Conservation (phyloP, 1,284 basidiomycete genomes). For the Paramarasmius palmivorus region DNA sequence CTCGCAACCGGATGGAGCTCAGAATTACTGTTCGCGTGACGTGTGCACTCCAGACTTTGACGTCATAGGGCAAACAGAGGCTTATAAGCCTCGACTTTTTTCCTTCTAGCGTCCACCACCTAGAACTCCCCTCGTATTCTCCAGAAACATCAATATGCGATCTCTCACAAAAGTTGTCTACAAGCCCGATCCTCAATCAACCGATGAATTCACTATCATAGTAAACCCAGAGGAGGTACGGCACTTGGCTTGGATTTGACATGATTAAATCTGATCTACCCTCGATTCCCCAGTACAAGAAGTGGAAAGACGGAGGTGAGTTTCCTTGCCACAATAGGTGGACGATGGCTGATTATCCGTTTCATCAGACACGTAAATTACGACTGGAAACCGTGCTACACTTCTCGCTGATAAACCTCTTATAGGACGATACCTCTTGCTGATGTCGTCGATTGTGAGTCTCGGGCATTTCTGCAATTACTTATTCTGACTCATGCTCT, state of each 20-base stretch:
- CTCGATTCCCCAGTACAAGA: constrained; percentile 56
- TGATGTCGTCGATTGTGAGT: constrained; percentile 76
- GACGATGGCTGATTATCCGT: constrained; percentile 22
- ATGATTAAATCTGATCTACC: constrained; percentile 19
- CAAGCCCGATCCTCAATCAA: constrained; percentile 69
- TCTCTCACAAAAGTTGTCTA: constrained; percentile 72
- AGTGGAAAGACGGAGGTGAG: constrained; percentile 78
- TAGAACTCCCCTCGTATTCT: constrained; percentile 4
- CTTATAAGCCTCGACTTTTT: constrained; percentile 27
- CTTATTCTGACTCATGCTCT: constrained; percentile 7
- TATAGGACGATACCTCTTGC: constrained; percentile 64
- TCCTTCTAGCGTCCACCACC: neutral
- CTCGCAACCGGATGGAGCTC: neutral
- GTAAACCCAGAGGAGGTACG: constrained; percentile 68
- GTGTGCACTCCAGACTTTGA: constrained; percentile 24
- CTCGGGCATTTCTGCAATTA: constrained; percentile 2
- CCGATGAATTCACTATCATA: constrained; percentile 70
- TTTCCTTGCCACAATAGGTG: constrained; percentile 17
- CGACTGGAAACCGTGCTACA: no score
- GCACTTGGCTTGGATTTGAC: constrained; percentile 10
- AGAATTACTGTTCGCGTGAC: constrained; percentile 32
- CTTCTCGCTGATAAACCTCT: no score
- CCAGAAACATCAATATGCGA: constrained; percentile 41
- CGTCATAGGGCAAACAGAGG: constrained; percentile 32
- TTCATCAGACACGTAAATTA: constrained; percentile 69